Percentiles rank a stretch among this genome's conserved stretches.
These are phyloP conservation scores for Selenicereus undatus DNA, from an alignment of 148 eudicot genomes.

Conservation along the genomic window DNA sequence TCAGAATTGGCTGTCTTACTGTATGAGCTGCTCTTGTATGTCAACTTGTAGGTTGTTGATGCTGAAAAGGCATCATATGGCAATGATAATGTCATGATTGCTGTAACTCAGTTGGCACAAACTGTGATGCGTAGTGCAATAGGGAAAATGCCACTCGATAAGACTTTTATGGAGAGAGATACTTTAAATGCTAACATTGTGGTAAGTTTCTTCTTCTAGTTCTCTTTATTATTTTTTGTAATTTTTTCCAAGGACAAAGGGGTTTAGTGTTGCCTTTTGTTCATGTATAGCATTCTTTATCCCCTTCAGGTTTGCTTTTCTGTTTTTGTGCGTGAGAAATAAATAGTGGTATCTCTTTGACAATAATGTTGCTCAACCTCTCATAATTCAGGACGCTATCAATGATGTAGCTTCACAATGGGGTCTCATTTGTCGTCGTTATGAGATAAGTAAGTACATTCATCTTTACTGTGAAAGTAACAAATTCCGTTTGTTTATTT, in stretches of 20 bases:
- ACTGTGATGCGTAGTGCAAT: slow-evolving; percentile 96
- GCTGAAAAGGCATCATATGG: slow-evolving; percentile 83
- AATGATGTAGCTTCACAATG: slow-evolving; percentile 82
- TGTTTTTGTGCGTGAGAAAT: neutral
- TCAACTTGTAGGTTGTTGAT: slow-evolving; percentile 61
- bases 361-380: neutral
- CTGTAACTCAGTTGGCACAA: slow-evolving; percentile 87
- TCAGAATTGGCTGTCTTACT: neutral
- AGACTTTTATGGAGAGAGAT: slow-evolving; percentile 93
- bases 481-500: slow-evolving; percentile 2
- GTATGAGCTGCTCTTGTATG: slow-evolving; percentile 1
- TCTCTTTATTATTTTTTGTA: neutral
- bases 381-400: slow-evolving; percentile 55
- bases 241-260: neutral
- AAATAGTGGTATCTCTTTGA: neutral
- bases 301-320: neutral
- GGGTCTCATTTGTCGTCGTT: slow-evolving; percentile 90
- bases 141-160: slow-evolving; percentile 87
- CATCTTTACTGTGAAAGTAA: neutral
- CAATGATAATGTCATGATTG: slow-evolving; percentile 77
- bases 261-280: neutral
- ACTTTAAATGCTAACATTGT: slow-evolving; percentile 84
- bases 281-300: neutral
- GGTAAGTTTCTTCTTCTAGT: slow-evolving; percentile 37
- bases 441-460: slow-evolving; percentile 71